Conservation (phyloP, 495 filamentous ascomycete species). For the Talaromyces trachyspermus region DNA sequence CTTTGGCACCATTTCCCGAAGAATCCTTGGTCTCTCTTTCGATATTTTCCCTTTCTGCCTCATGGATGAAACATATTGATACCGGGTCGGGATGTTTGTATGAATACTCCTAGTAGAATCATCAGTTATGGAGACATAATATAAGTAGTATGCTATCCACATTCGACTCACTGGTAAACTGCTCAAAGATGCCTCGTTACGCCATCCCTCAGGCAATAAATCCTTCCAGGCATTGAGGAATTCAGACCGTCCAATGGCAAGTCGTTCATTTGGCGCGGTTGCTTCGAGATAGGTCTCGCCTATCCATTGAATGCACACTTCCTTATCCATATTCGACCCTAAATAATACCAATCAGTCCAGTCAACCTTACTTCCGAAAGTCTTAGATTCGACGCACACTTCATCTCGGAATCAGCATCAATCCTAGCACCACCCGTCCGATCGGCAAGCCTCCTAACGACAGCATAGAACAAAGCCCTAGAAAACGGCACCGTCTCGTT, state of each 20-base stretch:
- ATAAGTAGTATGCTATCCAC: not conserved
- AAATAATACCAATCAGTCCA: slow-evolving; percentile 9
- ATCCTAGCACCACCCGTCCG: not conserved
- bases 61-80: slow-evolving; percentile 30
- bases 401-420: slow-evolving; percentile 17
- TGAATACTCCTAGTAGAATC: slow-evolving; percentile 19
- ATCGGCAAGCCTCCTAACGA: slow-evolving; percentile 33
- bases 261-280: slow-evolving; percentile 28
- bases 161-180: slow-evolving; percentile 37
- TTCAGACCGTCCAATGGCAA: slow-evolving; percentile 33
- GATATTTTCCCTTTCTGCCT: slow-evolving; percentile 26
- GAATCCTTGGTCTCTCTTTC: slow-evolving; percentile 24
- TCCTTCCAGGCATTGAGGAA: slow-evolving; percentile 51
- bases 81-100: slow-evolving; percentile 34
- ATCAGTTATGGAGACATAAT: not conserved
- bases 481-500: slow-evolving; percentile 28
- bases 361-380: not conserved
- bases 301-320: slow-evolving; percentile 39
- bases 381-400: slow-evolving; percentile 28
- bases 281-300: slow-evolving; percentile 46
- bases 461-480: slow-evolving; percentile 31
- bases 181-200: slow-evolving; percentile 38
- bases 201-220: slow-evolving; percentile 52
- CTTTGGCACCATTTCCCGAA: slow-evolving; percentile 29
- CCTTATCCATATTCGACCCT: slow-evolving; percentile 41